Base-by-base conservation (phyloP, 2,329 filamentous ascomycete genomes). In the Ophiocordyceps camponoti-leonardi region DNA sequence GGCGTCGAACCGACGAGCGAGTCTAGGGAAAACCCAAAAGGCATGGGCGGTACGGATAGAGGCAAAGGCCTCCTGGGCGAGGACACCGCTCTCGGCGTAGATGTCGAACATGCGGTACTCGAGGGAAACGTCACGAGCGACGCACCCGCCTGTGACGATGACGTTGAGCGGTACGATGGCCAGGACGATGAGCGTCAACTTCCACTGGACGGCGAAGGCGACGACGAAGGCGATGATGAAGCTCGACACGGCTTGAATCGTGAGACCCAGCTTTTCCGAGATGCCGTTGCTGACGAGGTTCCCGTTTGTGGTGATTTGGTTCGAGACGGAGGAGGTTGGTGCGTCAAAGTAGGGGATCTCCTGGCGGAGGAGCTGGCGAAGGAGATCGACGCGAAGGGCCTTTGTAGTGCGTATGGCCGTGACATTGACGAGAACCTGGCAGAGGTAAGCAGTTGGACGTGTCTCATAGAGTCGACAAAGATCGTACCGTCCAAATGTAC, bases 311-410 rank as follows among this genome's bases (percentile, higher is more conserved):
- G 68, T 70, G 46, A 73, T 63, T 46, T 69, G 64, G 2, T 64
- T 60, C 0, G 68, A 62, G 10, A 69, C 56, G 3, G 67, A 71
- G 0, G 64, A 66, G 6, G 61, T 61, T 3, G 61, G 57, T 18
- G 59, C 56, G 52, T 79, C 75, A 48, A 76, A 78, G 52, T 71
- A 73, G 49, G 66, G 64, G 3, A 77, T 64, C 45, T 77, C 72
- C 51, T 78, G 71, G 2, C 72, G 58, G 2, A 66, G 56, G 1
- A 58, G 60, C 20, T 58, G 56, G n/a, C 55, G 54, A 2, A 67
- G 56, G 48, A 64, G 65, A 49, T 61, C 58, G 45, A 63, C 56
- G 18, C 64, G 62, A 3, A 67, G 54, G 22, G 50, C 46, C 46
- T 59, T 64, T 43, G 60, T 63, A 1, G 59, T 59, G 28, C 61